A percentile compares a stretch with the other conserved stretches of the same genome.
These are phyloP conservation scores for Candida sp. DNA, from an alignment of 1,139 yeast genomes.

Conservation along the genomic window DNA sequence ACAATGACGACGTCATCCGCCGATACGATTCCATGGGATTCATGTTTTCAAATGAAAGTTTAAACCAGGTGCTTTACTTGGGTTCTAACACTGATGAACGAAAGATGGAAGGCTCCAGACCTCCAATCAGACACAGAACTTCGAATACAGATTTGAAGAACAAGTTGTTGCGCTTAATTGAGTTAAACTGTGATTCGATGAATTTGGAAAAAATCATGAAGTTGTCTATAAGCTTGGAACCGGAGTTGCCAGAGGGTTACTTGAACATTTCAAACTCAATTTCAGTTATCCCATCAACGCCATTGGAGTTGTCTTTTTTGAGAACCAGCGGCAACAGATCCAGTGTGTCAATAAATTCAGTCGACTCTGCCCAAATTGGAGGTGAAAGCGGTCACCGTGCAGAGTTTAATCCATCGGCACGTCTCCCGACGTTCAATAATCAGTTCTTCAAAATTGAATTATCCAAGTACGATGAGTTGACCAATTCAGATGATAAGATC, in stretches of 20 bases:
- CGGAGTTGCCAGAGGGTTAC: constrained; percentile 46
- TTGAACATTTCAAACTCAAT: constrained; percentile 19
- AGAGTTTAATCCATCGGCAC: constrained; percentile 22
- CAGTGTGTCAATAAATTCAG: constrained; percentile 29
- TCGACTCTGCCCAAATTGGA: constrained; percentile 19
- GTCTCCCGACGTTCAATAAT: constrained; percentile 44
- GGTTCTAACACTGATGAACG: constrained; percentile 38
- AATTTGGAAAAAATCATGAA: constrained; percentile 44
- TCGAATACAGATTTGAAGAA: constrained; percentile 19
- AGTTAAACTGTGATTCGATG: constrained; percentile 43
- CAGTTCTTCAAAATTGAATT: constrained; percentile 39
- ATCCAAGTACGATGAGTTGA: constrained; percentile 41
- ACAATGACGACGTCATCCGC: constrained; percentile 47
- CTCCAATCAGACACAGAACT: constrained; percentile 1
- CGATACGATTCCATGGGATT: constrained; percentile 51
- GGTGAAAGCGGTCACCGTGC: not conserved
- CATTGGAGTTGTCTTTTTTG: constrained; percentile 15
- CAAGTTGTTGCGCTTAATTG: constrained; percentile 34
- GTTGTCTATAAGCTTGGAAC: constrained; percentile 41
- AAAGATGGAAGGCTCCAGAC: not conserved
- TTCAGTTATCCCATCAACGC: constrained; percentile 12
- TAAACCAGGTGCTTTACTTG: constrained; percentile 47
- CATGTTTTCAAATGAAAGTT: constrained; percentile 49
- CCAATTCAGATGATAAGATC: constrained; percentile 16
- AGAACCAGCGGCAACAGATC: constrained; percentile 9